phyloP scores from a whole-genome alignment of 179 eudicot genomes.

The Kewa caespitosa region DNA sequence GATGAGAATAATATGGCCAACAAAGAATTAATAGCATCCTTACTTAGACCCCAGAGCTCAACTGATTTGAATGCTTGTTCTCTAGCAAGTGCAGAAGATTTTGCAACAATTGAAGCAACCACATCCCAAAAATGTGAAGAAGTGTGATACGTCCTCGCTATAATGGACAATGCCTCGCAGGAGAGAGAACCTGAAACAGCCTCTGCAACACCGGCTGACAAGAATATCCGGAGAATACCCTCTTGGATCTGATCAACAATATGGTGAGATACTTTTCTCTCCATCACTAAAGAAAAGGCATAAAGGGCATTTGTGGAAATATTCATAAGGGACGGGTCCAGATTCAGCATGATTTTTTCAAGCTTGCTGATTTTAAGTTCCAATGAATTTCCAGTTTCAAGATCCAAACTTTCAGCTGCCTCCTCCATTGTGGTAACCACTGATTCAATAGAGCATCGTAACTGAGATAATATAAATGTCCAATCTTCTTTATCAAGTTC shows the following conservation, averaged over 20 bases:
- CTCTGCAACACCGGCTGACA: constrained; percentile 79
- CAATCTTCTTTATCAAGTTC: constrained; percentile 82
- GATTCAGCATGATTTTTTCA: constrained; percentile 31
- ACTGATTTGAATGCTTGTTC: constrained; percentile 75
- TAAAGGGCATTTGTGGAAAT: constrained; percentile 69
- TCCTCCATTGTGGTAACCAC: constrained; percentile 87
- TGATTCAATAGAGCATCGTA: constrained; percentile 76
- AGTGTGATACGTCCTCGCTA: constrained; percentile 46
- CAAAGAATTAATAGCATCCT: constrained; percentile 72
- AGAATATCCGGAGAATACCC: constrained; percentile 81
- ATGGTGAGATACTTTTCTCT: constrained; percentile 52
- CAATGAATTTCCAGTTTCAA: constrained; percentile 36
- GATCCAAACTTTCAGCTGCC: constrained; percentile 72
- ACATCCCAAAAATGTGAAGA: constrained; percentile 78
- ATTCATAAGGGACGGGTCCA: constrained; percentile 43
- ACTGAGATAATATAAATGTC: constrained; percentile 64
- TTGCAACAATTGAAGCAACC: constrained; percentile 56
- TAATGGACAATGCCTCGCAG: constrained; percentile 46
- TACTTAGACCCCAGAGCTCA: constrained; percentile 87
- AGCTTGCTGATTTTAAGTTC: constrained; percentile 38
- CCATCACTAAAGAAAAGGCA: constrained; percentile 57
- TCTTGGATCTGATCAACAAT: constrained; percentile 65
- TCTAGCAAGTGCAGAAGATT: constrained; percentile 65
- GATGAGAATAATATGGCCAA: constrained; percentile 78
- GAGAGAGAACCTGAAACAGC: constrained; percentile 50